phyloP scores from a whole-genome alignment of 129 eudicot species.

The Rutidosis leptorrhynchoides region DNA sequence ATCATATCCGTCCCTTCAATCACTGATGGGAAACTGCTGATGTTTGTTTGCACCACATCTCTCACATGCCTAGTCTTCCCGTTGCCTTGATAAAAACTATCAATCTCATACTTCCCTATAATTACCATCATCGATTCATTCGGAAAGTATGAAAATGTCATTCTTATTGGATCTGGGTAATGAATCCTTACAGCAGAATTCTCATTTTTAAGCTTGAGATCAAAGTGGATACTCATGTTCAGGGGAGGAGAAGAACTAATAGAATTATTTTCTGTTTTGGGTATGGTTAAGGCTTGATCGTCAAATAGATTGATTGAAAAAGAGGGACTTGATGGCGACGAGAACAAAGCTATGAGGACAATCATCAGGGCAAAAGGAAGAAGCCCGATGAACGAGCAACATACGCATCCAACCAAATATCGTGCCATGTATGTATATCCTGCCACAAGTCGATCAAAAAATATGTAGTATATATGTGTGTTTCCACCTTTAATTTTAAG shows the following conservation, averaged over 20 bases:
- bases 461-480: too few species aligned
- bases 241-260: background rate
- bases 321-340: slow-evolving; percentile 10
- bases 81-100: slow-evolving; percentile 32
- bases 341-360: slow-evolving; percentile 8
- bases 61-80: slow-evolving; percentile 29
- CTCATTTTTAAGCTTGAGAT: slow-evolving; percentile 24
- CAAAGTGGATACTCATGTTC: slow-evolving; percentile 18
- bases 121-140: slow-evolving; percentile 27
- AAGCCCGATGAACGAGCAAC: background rate
- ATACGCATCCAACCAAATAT: background rate
- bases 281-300: slow-evolving; percentile 20
- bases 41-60: slow-evolving; percentile 22
- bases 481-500: too few species aligned
- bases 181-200: slow-evolving; percentile 27
- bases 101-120: slow-evolving; percentile 18
- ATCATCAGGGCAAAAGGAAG: slow-evolving; percentile 19
- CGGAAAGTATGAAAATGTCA: slow-evolving; percentile 33
- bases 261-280: background rate
- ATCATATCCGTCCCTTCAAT: slow-evolving; percentile 27
- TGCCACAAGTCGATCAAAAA: too few species aligned
- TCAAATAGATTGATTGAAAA: slow-evolving; percentile 26
- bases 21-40: background rate
- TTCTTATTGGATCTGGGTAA: slow-evolving; percentile 24
- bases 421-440: background rate